Evolutionary conservation across 2,329 filamentous ascomycete genomes (phyloP), one percentile per base, ranked within the genome.

Genomic region (Penicillium sp.): DNA sequence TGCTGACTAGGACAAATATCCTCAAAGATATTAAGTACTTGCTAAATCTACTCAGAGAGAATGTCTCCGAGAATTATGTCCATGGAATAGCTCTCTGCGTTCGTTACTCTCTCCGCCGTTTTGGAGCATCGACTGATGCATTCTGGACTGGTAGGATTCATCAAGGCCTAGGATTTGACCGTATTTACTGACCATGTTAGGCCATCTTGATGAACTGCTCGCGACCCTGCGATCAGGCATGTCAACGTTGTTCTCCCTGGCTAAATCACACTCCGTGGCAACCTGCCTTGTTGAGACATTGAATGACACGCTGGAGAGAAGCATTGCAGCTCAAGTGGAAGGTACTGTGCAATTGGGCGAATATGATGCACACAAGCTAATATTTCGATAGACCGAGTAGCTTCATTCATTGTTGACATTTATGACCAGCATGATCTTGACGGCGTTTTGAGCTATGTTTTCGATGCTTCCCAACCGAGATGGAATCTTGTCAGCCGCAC

Each of bases 61-160:
- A 50, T 0, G 58, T 64, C 6, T 62, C 66, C 1, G 70, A 79
- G 50, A 79, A 80, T 42, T 67, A 73, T 55, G 45, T 76, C 10
- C 79, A 81, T 61, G 79, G 78, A n/a, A 71, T 67, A 20, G 62
- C 73, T 6, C 68, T 81, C 4, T 77, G 74, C 63, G 69, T 75
- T 34, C 72, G 72, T 34, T 79, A 76, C 62, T 67, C 76, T 25
- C 63, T 79, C 49, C 71, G 72, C 14, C 70, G 75, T 37, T 68
- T 76, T 53, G 72, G 72, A 37, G 69, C 68, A 12, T 72, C 70
- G 1, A 70, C 73, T 1, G 59, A 69, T 42, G 67, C 70, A 12
- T 70, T 74, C 28, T 78, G 75, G 73, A 69, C 64, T 14, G 70
- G 75, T 77, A 66, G 61, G 71, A 61, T 10, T 25, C 5, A 8